Evolutionary conservation across 2,329 filamentous ascomycete species (phyloP).

Genomic region (Stemphylium beticola): DNA sequence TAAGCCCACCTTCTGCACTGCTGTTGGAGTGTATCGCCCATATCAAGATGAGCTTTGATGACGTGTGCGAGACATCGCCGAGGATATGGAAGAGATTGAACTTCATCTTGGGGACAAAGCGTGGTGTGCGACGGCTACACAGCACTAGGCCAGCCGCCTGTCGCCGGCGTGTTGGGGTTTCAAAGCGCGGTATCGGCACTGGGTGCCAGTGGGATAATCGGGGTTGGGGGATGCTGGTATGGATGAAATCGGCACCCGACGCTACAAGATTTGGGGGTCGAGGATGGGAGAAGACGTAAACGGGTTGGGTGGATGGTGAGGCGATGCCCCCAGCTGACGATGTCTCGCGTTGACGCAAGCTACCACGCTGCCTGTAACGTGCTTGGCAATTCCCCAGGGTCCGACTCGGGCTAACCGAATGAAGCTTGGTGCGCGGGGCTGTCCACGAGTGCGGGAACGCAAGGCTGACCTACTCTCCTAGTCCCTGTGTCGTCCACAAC

Average conservation of each 20-base stretch:
- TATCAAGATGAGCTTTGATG: slow-evolving; percentile 89
- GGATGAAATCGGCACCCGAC: background rate
- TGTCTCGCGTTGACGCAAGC: slow-evolving; percentile 13
- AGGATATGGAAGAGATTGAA: slow-evolving; percentile 72
- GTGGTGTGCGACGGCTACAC: slow-evolving; percentile 28
- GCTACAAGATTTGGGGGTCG: background rate
- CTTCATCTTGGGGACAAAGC: slow-evolving; percentile 28
- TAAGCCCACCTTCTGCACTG: slow-evolving; percentile 74
- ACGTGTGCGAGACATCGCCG: slow-evolving; percentile 82
- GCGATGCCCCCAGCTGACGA: background rate
- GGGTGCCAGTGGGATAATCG: background rate
- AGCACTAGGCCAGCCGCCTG: slow-evolving; percentile 33
- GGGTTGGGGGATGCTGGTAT: background rate
- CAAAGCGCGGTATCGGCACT: slow-evolving; percentile 2
- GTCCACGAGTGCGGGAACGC: slow-evolving; percentile 3
- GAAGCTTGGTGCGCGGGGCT: background rate
- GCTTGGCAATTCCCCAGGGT: slow-evolving; percentile 11
- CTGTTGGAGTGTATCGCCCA: slow-evolving; percentile 87
- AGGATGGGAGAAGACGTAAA: background rate
- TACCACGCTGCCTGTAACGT: slow-evolving; percentile 10
- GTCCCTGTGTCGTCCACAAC: background rate
- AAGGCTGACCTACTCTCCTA: slow-evolving; percentile 2
- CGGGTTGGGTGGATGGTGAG: slow-evolving; percentile 7
- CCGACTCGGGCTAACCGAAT: background rate
- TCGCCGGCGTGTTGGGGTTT: slow-evolving; percentile 7